Conservation (phyloP, 208 protist genomes). For the Trypanosoma avium region DNA sequence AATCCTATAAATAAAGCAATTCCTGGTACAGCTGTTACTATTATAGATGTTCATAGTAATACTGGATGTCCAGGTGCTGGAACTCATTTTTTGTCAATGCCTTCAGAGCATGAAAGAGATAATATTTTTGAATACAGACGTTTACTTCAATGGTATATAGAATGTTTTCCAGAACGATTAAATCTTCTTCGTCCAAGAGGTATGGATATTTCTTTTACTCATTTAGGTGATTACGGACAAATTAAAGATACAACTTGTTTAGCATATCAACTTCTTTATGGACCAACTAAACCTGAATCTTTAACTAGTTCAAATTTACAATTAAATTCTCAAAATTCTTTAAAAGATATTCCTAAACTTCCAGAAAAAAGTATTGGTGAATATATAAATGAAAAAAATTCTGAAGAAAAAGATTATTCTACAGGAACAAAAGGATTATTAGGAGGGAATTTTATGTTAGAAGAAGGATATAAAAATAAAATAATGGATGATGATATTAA, state of each 20-base stretch:
- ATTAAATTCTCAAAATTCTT: neutral
- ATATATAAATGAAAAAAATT: slow-evolving; percentile 26
- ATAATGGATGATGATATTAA: slow-evolving; percentile 20
- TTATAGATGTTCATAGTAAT: slow-evolving; percentile 76
- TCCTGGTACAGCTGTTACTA: slow-evolving; percentile 84
- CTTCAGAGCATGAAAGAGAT: slow-evolving; percentile 38
- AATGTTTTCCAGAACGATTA: slow-evolving; percentile 66
- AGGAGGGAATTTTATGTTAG: slow-evolving; percentile 3
- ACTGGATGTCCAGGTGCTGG: slow-evolving; percentile 78
- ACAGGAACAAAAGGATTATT: too few relatives aligned
- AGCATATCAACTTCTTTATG: slow-evolving; percentile 84
- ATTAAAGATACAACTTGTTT: slow-evolving; percentile 50
- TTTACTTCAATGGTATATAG: slow-evolving; percentile 85
- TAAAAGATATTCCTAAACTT: neutral
- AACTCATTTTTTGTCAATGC: slow-evolving; percentile 76
- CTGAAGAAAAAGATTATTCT: slow-evolving; percentile 14
- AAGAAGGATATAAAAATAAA: slow-evolving; percentile 1
- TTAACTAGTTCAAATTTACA: neutral
- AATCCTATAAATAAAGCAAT: slow-evolving; percentile 53
- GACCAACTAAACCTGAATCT: slow-evolving; percentile 19
- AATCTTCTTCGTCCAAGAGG: slow-evolving; percentile 74
- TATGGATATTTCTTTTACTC: slow-evolving; percentile 70
- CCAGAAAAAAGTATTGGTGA: slow-evolving; percentile 24
- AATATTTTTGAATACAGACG: slow-evolving; percentile 72
- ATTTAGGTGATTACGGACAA: slow-evolving; percentile 90